Evolutionary conservation across 768 basidiomycete genomes (phyloP), one percentile per base, ranked within the genome.

Genomic region (Mycena indigotica): DNA sequence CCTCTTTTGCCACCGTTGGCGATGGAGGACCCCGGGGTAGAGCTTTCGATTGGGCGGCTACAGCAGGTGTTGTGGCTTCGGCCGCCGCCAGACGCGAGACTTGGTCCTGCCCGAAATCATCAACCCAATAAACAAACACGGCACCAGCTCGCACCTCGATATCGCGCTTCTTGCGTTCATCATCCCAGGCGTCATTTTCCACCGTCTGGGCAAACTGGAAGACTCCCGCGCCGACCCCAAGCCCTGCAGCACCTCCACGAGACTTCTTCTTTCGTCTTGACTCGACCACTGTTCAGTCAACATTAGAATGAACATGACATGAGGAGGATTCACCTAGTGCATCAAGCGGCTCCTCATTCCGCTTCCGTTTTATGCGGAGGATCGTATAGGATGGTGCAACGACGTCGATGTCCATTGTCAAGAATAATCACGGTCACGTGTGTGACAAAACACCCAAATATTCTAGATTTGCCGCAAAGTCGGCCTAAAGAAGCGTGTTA

Each of bases 201-300:
- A 93, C 85, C 0, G 91, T 93, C 65, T 87, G 85, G 0, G 88
- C 89, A 70, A 90, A 91, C 68, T 91, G 86, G 64, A 93, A 93
- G 25, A 93, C 81, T 40, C 85, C 85, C 26, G 73, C 68, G 24
- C 41, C 41, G n/a, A n/a, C n/a, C n/a, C n/a, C n/a, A n/a, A n/a
- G n/a, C n/a, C n/a, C n/a, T n/a, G n/a, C n/a, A n/a, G n/a, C n/a
- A 13, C 77, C 76, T 16, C 77, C 76, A 8, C 83, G 79, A 3
- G 84, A 77, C 67, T 84, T 90, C 73, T 90, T 91, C 56, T 84
- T 73, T 28, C 79, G 81, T 38, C 78, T 74, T 24, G 85, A 81
- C 69, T 91, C 89, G 60, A 90, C 77, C 45, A 88, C 87, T 88
- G 59, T 13, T 25, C 28, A 49, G 56, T 60, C 59, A 58, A 55